Base-by-base conservation (phyloP, 2,329 filamentous ascomycete genomes). In the Aspergillus quadricinctus region DNA sequence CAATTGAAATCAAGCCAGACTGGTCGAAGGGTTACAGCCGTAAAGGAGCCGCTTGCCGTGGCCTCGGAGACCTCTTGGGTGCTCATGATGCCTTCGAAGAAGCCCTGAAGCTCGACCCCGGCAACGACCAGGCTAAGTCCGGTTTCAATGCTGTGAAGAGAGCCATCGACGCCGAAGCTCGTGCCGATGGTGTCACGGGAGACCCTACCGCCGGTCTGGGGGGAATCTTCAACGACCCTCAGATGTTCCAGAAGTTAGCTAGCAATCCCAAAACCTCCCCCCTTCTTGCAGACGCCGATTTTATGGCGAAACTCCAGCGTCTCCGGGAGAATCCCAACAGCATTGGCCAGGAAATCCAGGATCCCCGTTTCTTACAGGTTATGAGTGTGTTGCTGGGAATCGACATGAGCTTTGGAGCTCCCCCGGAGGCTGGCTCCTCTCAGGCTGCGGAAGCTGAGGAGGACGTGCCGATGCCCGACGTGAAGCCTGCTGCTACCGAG, bases 1-100 rank as follows among this genome's bases (percentile, higher is more conserved):
- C 91, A 3, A 95, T 89, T 54, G 85, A 96, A 77, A 81, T 99
- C 74, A 97, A 99, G 82, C 89, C 93, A 11, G 94, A 97, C 80
- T 99, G 94, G 94, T 87, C 91, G 58, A 97, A 97, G 79, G 94
- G 94, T 64, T 97, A 91, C 88, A 88, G 89, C 57, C 87, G 94
- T 59, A 97, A 97, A 75, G 94, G 93, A 64, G 88, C 92, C 61
- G 94, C 94, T 55, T 82, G 92, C 35, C 94, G 96, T 74, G 94
- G 94, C 48, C 80, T 87, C 58, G 90, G 92, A 52, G 91, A 99
- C 72, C 82, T 97, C 23, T 67, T 94, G 50, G 89, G 85, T 49
- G 92, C 94, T 35, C 84, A 88, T 61, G 92, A 97, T 68, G 92
- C 95, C 23, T 99, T 95, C 74, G 89, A 96, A 70, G 85, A 95